Evolutionary conservation across 2,329 filamentous ascomycete genomes (phyloP).

Genomic region (Colletotrichum destructivum): DNA sequence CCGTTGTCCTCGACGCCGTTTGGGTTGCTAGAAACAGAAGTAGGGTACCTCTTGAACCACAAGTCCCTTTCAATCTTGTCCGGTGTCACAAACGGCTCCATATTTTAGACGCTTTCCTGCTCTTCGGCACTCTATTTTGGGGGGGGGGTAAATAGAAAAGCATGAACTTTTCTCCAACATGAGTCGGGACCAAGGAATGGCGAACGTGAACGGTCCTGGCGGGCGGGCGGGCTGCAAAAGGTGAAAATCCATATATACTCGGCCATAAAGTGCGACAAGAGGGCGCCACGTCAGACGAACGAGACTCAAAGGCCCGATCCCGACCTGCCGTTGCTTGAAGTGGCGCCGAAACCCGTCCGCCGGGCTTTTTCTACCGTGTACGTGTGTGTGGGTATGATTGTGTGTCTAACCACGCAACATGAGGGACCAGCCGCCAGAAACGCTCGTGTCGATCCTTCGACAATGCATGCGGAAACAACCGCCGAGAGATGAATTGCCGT

Average conservation of each 20-base stretch:
- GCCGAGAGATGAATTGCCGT: background rate
- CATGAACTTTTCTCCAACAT: conserved; percentile 19
- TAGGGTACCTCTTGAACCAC: background rate
- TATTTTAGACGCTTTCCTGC: background rate
- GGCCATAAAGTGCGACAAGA: conserved; percentile 9
- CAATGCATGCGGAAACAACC: background rate
- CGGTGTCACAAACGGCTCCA: background rate
- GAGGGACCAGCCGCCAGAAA: background rate
- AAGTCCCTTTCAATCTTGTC: conserved; percentile 5
- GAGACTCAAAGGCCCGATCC: conserved; percentile 22
- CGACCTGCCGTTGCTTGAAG: background rate
- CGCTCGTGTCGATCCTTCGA: background rate
- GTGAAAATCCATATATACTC: background rate
- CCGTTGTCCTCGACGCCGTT: background rate
- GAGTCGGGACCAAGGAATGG: conserved; percentile 27
- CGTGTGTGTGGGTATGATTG: too few relatives aligned
- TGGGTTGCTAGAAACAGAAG: background rate
- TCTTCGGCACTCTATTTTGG: conserved; percentile 10
- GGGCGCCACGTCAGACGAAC: conserved; percentile 32
- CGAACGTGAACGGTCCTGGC: conserved; percentile 21
- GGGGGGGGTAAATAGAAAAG: conserved; percentile 15
- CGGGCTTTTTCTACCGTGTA: background rate
- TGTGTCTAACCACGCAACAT: background rate
- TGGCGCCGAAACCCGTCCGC: conserved; percentile 11
- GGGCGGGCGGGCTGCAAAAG: conserved; percentile 14